phyloP scores from a whole-genome alignment of 805 yeast genomes.

The Yamadazyma akitaensis region DNA sequence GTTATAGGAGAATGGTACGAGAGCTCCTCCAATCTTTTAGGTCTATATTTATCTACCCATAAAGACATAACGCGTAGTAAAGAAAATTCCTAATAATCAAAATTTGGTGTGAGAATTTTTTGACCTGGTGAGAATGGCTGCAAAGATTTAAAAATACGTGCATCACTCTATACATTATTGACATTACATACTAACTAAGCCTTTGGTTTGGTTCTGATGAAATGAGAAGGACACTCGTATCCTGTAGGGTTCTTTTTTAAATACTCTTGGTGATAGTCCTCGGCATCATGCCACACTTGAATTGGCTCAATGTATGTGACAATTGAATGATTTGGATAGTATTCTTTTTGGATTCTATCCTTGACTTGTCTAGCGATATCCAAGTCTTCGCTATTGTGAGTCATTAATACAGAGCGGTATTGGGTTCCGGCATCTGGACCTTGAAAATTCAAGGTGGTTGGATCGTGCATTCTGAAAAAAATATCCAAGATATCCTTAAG shows the following conservation, averaged over 20 bases:
- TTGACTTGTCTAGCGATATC: slow-evolving; percentile 43
- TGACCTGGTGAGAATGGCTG: background rate
- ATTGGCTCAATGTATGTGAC: slow-evolving; percentile 70
- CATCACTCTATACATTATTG: background rate
- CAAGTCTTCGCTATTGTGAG: slow-evolving; percentile 52
- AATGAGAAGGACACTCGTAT: slow-evolving; percentile 89
- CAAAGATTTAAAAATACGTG: background rate
- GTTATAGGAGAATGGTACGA: slow-evolving; percentile 69
- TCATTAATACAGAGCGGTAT: slow-evolving; percentile 80
- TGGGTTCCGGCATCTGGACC: slow-evolving; percentile 91
- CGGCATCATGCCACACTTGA: slow-evolving; percentile 83
- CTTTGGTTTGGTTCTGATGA: slow-evolving; percentile 61
- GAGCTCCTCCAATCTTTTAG: slow-evolving; percentile 59
- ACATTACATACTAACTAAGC: slow-evolving; percentile 3
- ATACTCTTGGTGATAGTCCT: slow-evolving; percentile 87
- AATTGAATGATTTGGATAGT: slow-evolving; percentile 69
- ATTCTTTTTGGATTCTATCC: slow-evolving; percentile 61
- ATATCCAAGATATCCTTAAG: slow-evolving; percentile 68
- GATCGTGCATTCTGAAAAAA: slow-evolving; percentile 92
- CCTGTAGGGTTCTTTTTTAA: slow-evolving; percentile 78
- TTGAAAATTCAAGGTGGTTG: slow-evolving; percentile 77
- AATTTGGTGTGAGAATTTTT: background rate
- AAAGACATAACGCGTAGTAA: slow-evolving; percentile 58
- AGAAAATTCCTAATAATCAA: background rate
- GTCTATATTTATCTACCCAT: slow-evolving; percentile 96